A percentile compares a stretch with the other conserved stretches of the same genome.
These are phyloP conservation scores for Cystobasidium tubakii DNA, from an alignment of 768 basidiomycete genomes.

Conservation along the genomic window DNA sequence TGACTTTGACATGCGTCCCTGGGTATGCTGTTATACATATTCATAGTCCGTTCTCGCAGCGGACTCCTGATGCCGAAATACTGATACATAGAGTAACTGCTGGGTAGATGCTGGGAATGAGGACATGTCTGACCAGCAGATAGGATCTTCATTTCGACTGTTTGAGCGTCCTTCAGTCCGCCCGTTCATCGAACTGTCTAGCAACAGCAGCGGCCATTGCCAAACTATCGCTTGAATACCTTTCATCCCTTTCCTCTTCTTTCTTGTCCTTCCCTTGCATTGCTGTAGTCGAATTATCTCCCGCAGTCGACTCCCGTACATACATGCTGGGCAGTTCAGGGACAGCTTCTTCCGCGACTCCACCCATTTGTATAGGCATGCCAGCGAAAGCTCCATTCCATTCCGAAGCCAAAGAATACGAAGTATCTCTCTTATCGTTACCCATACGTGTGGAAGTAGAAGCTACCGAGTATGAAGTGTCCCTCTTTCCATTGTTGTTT, in stretches of 20 bases:
- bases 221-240: constrained; percentile 32
- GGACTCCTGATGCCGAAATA: too few relatives aligned
- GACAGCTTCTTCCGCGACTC: constrained; percentile 6
- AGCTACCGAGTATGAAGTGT: constrained; percentile 23
- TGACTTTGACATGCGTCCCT: too few relatives aligned
- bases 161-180: not conserved
- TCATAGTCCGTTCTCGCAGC: too few relatives aligned
- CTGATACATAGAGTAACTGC: too few relatives aligned
- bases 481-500: not conserved
- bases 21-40: too few relatives aligned
- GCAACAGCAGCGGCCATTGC: constrained; percentile 65
- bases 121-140: not conserved
- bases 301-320: not conserved
- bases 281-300: not conserved
- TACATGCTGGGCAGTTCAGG: constrained; percentile 27
- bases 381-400: constrained; percentile 37
- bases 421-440: constrained; percentile 26
- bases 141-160: not conserved
- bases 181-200: constrained; percentile 19
- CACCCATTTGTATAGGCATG: constrained; percentile 31
- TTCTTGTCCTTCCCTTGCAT: not conserved
- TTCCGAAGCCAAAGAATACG: constrained; percentile 27
- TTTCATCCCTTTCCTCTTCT: not conserved
- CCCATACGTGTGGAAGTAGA: not conserved
- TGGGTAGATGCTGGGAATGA: too few relatives aligned